These are phyloP conservation scores for Globisporangium middletonii DNA, from an alignment of 352 stramenopile genomes.

Conservation along the genomic window DNA sequence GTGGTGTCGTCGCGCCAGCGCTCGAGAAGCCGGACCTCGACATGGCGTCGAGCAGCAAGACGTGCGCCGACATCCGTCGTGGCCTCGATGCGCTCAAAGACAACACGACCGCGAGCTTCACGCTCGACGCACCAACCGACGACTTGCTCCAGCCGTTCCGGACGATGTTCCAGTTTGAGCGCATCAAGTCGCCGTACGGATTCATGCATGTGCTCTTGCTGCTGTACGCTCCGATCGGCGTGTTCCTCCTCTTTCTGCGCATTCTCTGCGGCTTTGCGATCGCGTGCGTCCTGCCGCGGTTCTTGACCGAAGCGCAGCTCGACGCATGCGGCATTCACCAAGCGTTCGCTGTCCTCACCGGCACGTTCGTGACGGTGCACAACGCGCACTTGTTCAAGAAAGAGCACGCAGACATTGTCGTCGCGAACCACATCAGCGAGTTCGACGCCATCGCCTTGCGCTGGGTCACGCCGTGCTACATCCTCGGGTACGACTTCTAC, in stretches of 20 bases:
- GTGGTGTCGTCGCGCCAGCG: constrained; percentile 4
- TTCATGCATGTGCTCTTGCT: constrained; percentile 39
- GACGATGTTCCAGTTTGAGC: constrained; percentile 69
- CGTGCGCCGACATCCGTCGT: constrained; percentile 18
- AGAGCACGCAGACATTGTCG: constrained; percentile 46
- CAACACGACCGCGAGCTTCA: constrained; percentile 13
- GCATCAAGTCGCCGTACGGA: constrained; percentile 42
- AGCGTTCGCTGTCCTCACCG: constrained; percentile 34
- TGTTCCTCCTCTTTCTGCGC: constrained; percentile 41
- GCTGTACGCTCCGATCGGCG: constrained; percentile 50
- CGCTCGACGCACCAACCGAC: constrained; percentile 23
- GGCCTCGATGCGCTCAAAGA: constrained; percentile 28
- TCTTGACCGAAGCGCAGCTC: constrained; percentile 43
- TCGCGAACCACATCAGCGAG: constrained; percentile 76
- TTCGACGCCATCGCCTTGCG: constrained; percentile 55
- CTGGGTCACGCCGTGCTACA: constrained; percentile 34
- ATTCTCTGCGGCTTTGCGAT: constrained; percentile 28
- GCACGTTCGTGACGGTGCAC: constrained; percentile 36
- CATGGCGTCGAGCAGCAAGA: constrained; percentile 21
- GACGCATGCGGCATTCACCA: constrained; percentile 32
- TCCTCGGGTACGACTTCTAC: constrained; percentile 83
- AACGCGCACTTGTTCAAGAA: constrained; percentile 30
- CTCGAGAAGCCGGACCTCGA: constrained; percentile 21
- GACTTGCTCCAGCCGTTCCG: constrained; percentile 31
- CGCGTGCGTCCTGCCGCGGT: constrained; percentile 33